Percentiles rank a stretch among this genome's conserved stretches.
These are phyloP conservation scores for Wickerhamomyces queroliae DNA, from an alignment of 805 yeast genomes.

Conservation along the genomic window DNA sequence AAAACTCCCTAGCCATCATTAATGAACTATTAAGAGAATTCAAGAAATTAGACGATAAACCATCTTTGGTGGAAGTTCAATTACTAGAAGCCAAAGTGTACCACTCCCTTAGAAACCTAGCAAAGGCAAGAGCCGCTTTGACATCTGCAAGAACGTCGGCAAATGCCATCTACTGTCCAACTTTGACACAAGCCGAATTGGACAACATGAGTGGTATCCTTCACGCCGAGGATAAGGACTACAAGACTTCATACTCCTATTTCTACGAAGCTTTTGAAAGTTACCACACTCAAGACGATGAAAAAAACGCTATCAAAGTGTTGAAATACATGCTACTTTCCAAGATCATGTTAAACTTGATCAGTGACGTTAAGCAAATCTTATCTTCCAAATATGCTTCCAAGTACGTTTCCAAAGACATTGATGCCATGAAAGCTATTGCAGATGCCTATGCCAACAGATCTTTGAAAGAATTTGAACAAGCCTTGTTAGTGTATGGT, in stretches of 20 bases:
- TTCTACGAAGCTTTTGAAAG: conserved; percentile 95
- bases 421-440: conserved; percentile 94
- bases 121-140: conserved; percentile 87
- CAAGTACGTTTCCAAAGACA: conserved; percentile 75
- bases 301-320: conserved; percentile 66
- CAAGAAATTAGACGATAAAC: conserved; percentile 91
- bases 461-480: conserved; percentile 86
- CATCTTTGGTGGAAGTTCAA: conserved; percentile 93
- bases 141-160: conserved; percentile 97
- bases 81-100: conserved; percentile 84
- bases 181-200: conserved; percentile 88
- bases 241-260: conserved; percentile 91
- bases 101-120: conserved; percentile 84
- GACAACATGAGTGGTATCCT: conserved; percentile 94
- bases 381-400: conserved; percentile 67
- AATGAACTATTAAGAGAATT: conserved; percentile 73
- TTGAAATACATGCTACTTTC: conserved; percentile 89
- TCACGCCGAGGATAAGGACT: conserved; percentile 96
- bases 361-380: conserved; percentile 79
- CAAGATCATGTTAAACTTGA: conserved; percentile 85
- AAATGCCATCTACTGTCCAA: conserved; percentile 93
- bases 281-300: conserved; percentile 51
- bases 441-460: conserved; percentile 86
- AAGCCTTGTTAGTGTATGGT: conserved; percentile 65
- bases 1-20: conserved; percentile 68